Base-by-base conservation (phyloP, 2,329 filamentous ascomycete species). In the Epichloe glyceriae region DNA sequence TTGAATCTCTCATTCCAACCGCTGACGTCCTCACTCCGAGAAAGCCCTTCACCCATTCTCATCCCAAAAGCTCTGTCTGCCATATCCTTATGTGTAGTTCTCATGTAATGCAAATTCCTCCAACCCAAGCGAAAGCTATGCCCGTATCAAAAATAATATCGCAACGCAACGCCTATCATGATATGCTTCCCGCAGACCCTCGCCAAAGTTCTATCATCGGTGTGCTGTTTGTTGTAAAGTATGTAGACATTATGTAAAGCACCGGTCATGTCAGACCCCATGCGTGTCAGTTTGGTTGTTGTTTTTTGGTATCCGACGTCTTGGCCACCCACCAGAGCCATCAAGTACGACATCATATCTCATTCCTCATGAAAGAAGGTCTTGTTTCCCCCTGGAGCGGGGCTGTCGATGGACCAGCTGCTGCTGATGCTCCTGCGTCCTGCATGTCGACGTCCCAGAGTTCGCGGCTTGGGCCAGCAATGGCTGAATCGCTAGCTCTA, bases 381-480 rank as follows among this genome's bases (percentile, higher is more conserved):
- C 34, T 69, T 66, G 57, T 69, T 73, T 43, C 68, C 46, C 67
- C 69, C 51, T 70, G 70, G 12, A 41, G 33, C 8, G 41, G 35
- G 11, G 41, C 46, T 7, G 41, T 41, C 17, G 76, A 64, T 14
- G 76, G 74, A 8, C 76, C 76, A 2, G 76, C 77, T 6, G 75
- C 75, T 6, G 76, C 77, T 8, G 76, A 75, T 6, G 76, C 74
- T 5, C 73, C 74, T 20, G 73, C 75, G 54, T 81, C 78, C 39
- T 70, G 62, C 78, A 80, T 80, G 20, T 75, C 72, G 33, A 80
- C 67, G 50, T 80, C 78, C 49, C 73, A 70, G 33, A 60, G 64
- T 5, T 70, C 69, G 47, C 62, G 62, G 20, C 60, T 61, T 12
- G 67, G 54, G 37, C 61, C 60, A 11, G 61, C 60, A 4, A 63